Base-by-base conservation (phyloP, 306 rosid genomes). In the Geum urbanum region DNA sequence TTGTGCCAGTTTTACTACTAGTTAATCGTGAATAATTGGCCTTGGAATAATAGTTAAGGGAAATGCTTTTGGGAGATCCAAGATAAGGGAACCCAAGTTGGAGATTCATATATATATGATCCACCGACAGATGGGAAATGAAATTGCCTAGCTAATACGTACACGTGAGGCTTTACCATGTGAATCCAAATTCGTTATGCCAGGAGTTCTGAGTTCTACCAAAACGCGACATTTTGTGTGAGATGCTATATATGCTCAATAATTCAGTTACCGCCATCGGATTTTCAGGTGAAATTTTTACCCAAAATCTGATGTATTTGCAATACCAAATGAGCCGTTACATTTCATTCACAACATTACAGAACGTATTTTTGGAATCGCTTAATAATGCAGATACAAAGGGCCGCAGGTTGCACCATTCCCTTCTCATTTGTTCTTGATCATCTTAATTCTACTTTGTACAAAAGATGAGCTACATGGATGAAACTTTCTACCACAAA, bases 401-500 rank as follows among this genome's bases (percentile, higher is more conserved):
- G 73, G 63, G 74, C 72, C 61, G 52, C 79, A 74, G 54, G 53
- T 63, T 59, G 71, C 72, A 71, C 70, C 63, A 35, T 60, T 73
- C 20, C 64, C 48, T 40, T 16, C 19, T 14, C 37, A n/a, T 47
- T 47, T 40, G 71, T 67, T 50, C 20, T 49, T 62, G 39, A 74
- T 76, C 58, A 22, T 73, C 73, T 35, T 43, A 8, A 48, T 27
- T 70, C 83, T 72, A 82, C 77, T 82, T 79, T 88, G 87, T 90
- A 90, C 95, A 87, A 53, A 80, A 78, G 60, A 58, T 58, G 63
- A 81, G 43, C 37, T 82, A 64, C 40, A 69, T 77, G 44, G 35
- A 13, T 59, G 45, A 63, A 63, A 52, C 27, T 12, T 41, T 58
- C 70, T 62, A 39, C 58, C 43, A 70, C 22, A 22, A 49, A 77